These are phyloP conservation scores for Neurospora sp. DNA, from an alignment of 495 filamentous ascomycete species.

Conservation along the genomic window DNA sequence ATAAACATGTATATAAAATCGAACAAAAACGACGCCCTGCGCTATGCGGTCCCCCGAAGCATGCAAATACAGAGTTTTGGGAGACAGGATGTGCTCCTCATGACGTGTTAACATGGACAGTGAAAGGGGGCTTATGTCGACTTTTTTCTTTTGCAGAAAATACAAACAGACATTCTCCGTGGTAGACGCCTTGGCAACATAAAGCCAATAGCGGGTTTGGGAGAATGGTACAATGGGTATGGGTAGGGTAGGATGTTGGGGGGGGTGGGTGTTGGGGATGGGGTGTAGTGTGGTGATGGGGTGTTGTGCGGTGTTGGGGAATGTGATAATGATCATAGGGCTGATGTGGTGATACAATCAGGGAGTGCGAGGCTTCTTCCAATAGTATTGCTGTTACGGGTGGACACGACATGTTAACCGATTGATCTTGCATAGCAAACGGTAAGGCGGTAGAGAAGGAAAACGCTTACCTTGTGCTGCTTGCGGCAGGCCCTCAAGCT, in stretches of 20 bases:
- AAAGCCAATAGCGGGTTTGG: not conserved
- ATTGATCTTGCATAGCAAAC: constrained; percentile 9
- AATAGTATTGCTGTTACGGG: constrained; percentile 73
- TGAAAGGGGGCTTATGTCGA: constrained; percentile 5
- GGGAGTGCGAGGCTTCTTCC: constrained; percentile 62
- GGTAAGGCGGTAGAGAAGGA: constrained; percentile 2
- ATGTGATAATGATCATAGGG: not conserved
- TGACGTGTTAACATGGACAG: constrained; percentile 1
- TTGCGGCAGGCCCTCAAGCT: constrained; percentile 82
- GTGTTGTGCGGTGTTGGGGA: not conserved
- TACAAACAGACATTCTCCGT: not conserved
- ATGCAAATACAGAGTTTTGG: constrained; percentile 7
- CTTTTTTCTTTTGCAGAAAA: constrained; percentile 1
- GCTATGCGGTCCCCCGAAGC: constrained; percentile 19
- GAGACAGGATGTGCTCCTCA: not conserved
- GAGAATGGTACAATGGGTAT: not conserved
- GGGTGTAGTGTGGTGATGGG: not conserved
- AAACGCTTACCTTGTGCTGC: constrained; percentile 77
- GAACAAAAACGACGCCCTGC: constrained; percentile 16
- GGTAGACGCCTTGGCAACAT: not conserved
- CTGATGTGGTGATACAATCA: constrained; percentile 15
- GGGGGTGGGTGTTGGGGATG: not conserved
- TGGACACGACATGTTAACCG: constrained; percentile 14
- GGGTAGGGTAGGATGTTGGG: not conserved
- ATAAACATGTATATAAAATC: constrained; percentile 5